Evolutionary conservation across 2,329 filamentous ascomycete genomes (phyloP).

Genomic region (Camillea tinctor): DNA sequence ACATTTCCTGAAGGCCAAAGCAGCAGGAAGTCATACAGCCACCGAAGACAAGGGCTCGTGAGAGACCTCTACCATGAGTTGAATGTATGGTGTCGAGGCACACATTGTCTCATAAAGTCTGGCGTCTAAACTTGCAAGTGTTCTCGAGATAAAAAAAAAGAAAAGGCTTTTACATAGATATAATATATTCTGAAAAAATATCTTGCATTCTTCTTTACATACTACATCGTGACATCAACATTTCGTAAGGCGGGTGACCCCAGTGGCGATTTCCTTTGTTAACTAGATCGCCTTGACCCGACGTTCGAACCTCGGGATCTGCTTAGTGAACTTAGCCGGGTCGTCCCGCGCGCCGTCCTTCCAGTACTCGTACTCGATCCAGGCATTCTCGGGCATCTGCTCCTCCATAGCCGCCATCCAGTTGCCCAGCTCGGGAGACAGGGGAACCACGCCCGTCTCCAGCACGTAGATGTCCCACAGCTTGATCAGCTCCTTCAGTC

Average conservation of each 20-base stretch:
- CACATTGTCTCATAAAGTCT: neutral
- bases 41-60: neutral
- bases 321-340: conserved; percentile 42
- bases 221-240: neutral
- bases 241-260: no score
- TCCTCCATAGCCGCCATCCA: conserved; percentile 61
- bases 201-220: neutral
- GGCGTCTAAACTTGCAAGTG: neutral
- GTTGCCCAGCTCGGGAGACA: conserved; percentile 56
- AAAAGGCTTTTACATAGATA: neutral
- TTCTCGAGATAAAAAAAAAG: neutral
- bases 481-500: conserved; percentile 32
- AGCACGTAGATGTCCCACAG: conserved; percentile 40
- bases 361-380: conserved; percentile 68
- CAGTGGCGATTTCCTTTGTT: neutral
- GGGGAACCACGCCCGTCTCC: conserved; percentile 59
- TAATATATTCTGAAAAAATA: neutral
- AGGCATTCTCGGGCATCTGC: conserved; percentile 64
- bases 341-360: conserved; percentile 42
- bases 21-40: neutral
- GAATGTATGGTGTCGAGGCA: neutral
- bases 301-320: conserved; percentile 28
- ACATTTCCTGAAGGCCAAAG: neutral
- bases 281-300: conserved; percentile 25
- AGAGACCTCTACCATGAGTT: neutral